Evolutionary conservation across 345 rosid species (phyloP), one percentile per base, ranked within the genome.

Genomic region (Excoecaria cochinchinensis): DNA sequence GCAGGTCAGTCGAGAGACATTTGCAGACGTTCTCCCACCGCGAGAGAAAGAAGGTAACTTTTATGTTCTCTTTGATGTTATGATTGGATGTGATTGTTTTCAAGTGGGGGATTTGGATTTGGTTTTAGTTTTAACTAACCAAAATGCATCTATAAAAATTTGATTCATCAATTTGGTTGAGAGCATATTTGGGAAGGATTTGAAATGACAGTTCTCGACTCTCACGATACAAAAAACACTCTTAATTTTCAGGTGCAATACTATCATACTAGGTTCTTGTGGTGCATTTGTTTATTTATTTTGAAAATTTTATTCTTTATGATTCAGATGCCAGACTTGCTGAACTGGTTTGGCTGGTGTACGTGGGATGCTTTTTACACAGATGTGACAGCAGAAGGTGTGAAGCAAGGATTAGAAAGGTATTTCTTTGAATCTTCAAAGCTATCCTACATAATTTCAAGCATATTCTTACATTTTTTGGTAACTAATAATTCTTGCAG

Each of bases 271-370:
- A 1, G 21, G 47, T 46, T 5, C 10, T 60, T 19, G 31, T 63
- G 44, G 46, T 14, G 22, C 31, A 6, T 67, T 31, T 38, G 38
- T 47, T 7, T 70, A 21, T 60, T 39, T 42, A 16, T 47, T 31
- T 16, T 69, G 53, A n/a, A 9, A 16, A 5, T n/a, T 10, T 40
- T 38, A n/a, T 73, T 14, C 47, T 81, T 66, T 7, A 3, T 74
- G 60, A 24, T 69, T 75, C 74, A 88, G 90, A 87, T 84, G 88
- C 94, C 89, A 0, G 89, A 88, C 76, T 83, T 87, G 88, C 79
- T 90, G 78, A 88, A 90, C 69, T 90, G 91, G 91, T 90, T 88
- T 80, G 91, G 94, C 36, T 90, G 94, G 94, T 90, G 90, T 62
- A 90, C 91, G 40, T 90, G 94, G 91, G 94, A 90, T 79, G 94